These are phyloP conservation scores for Trypanosoma platydactyli DNA, from an alignment of 208 protist genomes.

Conservation along the genomic window DNA sequence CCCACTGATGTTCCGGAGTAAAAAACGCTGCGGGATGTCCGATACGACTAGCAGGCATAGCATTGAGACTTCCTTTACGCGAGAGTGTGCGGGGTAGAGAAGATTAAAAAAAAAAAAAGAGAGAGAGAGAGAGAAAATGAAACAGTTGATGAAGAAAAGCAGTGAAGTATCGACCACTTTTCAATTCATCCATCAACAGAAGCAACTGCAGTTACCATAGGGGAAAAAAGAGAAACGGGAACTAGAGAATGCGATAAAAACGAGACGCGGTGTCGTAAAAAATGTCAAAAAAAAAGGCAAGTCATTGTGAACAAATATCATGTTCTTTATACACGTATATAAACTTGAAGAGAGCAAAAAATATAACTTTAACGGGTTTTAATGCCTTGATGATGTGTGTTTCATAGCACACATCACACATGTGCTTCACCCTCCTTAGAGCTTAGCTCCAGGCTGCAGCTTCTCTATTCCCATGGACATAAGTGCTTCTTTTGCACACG, in stretches of 20 bases:
- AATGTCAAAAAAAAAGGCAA: too few relatives aligned
- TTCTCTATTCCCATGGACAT: constrained; percentile 58
- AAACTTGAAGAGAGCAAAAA: too few relatives aligned
- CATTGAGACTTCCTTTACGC: neutral
- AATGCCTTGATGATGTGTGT: too few relatives aligned
- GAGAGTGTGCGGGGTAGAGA: neutral
- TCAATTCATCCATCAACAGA: neutral
- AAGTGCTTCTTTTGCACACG: constrained; percentile 49
- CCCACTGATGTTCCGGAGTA: constrained; percentile 29
- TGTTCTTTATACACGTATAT: too few relatives aligned
- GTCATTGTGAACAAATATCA: too few relatives aligned
- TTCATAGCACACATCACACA: neutral
- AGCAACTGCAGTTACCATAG: neutral
- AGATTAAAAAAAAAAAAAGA: neutral
- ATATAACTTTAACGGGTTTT: too few relatives aligned
- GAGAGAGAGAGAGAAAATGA: neutral
- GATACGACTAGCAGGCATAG: constrained; percentile 8
- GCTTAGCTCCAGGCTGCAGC: constrained; percentile 39
- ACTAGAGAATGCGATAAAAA: neutral
- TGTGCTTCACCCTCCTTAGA: constrained; percentile 19
- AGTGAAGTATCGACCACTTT: too few relatives aligned
- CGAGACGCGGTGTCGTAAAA: too few relatives aligned
- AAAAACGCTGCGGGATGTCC: constrained; percentile 31
- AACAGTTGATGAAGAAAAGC: neutral
- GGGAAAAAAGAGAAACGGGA: neutral